Evolutionary conservation across 1,139 yeast genomes (phyloP), one percentile per base, ranked within the genome.

Genomic region (Debaryomyces psychrophilus): DNA sequence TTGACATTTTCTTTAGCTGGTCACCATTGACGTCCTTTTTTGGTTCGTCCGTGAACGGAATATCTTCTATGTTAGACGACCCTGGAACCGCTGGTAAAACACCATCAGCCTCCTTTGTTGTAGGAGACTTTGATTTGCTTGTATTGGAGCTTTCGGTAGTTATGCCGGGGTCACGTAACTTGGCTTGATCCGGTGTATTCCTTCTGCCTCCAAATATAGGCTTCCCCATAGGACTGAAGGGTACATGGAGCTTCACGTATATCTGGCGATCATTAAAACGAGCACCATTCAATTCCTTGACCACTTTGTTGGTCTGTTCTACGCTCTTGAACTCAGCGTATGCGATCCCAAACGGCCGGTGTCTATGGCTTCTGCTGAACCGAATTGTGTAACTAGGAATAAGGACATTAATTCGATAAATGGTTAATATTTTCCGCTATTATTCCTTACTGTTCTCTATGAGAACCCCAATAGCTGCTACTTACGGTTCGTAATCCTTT

Each of bases 281-380:
- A 31, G 57, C 58, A 6, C 80, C 79, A 54, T 77, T 65, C 46
- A 79, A 62, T 17, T 65, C 64, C 6, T 62, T 60, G 34, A 76
- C 68, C 3, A 75, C 88, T 22, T 64, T 62, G 29, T 68, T 69
- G 2, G 86, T 86, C 48, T 69, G 76, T 25, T 77, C 83, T 14
- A 64, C 60, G 31, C 71, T 60, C n/a, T 62, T 68, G 53, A 85
- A 81, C 45, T 81, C 87, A 23, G 79, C 87, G 62, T 83, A 85
- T 0, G 87, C 90, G 51, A 80, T 75, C 1, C 90, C 90, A 47
- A 82, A 66, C 2, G 85, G 79, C 52, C 68, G 71, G 41, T 71
- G 73, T 42, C 66, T 67, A n/a, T 58, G 54, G 12, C 60, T 57
- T 44, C 74, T 65, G 44, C 72, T 64, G 15, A 79, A 77, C 29